Base-by-base conservation (phyloP, 176 grass and related monocot species). In the Olyra latifolia region DNA sequence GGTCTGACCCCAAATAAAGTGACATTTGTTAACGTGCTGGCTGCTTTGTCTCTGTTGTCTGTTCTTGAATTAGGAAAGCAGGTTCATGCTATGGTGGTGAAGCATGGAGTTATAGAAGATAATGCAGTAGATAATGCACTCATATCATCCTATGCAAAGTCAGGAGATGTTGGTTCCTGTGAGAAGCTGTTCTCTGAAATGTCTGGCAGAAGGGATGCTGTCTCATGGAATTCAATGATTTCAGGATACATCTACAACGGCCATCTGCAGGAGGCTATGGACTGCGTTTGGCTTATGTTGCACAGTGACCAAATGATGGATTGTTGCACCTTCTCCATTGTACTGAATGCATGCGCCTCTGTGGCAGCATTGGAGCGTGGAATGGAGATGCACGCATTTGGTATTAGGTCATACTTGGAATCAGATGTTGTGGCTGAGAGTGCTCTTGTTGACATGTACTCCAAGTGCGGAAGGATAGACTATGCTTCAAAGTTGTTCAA, bases 171-270 rank as follows among this genome's bases (percentile, higher is more conserved):
- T 75, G 42, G 84, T 88, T 83, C 87, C 10, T 93, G 82, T 67
- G 88, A 88, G 66, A 10, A 39, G 60, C 38, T 96, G 39, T 90
- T 96, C 72, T 61, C 70, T 81, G 70, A 86, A 81, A 96, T 93
- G 88, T 84, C 82, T 63, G 59, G 82, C 62, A 88, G 82, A 82
- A 81, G 87, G 79, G 88, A 96, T 86, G 85, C 75, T 7, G 27
- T 96, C 20, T 93, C 93, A 54, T 96, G 90, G 87, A 93, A 96
- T 78, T 93, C 93, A 58, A 91, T 96, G 88, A 83, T 93, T 79
- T 76, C 85, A 49, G 93, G 93, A 43, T 93, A 96, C 79, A 92
- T 92, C 72, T 86, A 88, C 70, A 90, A 96, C 74, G 93, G 90
- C 24, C 40, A 87, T 80, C 76, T 96, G 48, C 93, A 90, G 48